Conservation (phyloP, 768 basidiomycete genomes). For the Tubosaeta sp. region DNA sequence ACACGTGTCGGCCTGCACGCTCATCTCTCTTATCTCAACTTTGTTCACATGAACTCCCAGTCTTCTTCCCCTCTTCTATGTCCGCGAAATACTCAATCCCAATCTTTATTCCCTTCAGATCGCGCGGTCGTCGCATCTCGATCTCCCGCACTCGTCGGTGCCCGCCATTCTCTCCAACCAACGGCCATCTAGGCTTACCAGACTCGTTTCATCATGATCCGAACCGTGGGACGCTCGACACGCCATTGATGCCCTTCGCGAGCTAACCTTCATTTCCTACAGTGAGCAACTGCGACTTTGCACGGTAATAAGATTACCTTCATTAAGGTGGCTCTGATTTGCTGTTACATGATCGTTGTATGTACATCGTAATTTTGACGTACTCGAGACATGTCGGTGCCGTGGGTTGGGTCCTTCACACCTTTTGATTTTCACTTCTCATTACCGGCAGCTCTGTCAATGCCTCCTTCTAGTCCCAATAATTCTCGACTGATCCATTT, state of each 20-base stretch:
- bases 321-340: constrained; percentile 19
- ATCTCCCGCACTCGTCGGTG: constrained; percentile 18
- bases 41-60: constrained; percentile 15
- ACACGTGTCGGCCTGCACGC: constrained; percentile 21
- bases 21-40: constrained; percentile 10
- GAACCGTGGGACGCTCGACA: constrained; percentile 9
- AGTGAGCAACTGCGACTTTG: background rate
- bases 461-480: background rate
- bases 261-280: constrained; percentile 3
- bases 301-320: constrained; percentile 24
- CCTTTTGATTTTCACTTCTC: constrained; percentile 21
- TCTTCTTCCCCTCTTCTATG: background rate
- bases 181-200: background rate
- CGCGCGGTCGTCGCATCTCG: constrained; percentile 23
- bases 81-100: background rate
- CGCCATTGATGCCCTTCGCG: constrained; percentile 9
- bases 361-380: constrained; percentile 20
- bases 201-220: constrained; percentile 9
- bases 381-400: constrained; percentile 26
- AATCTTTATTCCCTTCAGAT: constrained; percentile 23
- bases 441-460: constrained; percentile 14
- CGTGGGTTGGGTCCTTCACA: constrained; percentile 13
- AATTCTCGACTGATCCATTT: constrained; percentile 8
- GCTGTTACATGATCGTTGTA: constrained; percentile 12
- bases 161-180: background rate